phyloP scores from a whole-genome alignment of 2,329 filamentous ascomycete species.

The Apiospora malaysiana region DNA sequence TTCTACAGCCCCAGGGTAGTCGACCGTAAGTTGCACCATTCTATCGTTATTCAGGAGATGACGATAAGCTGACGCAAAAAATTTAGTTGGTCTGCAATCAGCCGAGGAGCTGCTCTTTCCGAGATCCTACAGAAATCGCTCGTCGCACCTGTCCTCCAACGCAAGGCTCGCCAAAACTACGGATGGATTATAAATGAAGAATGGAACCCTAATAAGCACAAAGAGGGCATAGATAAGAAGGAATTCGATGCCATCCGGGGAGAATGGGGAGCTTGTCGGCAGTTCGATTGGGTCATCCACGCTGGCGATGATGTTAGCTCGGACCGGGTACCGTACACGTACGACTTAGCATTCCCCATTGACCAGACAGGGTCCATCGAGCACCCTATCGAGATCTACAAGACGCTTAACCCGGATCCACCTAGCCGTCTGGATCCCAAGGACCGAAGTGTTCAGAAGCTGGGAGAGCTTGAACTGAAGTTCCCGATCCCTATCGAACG shows the following conservation, averaged over 20 bases:
- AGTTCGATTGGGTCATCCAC: background rate
- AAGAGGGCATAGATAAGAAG: background rate
- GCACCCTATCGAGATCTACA: background rate
- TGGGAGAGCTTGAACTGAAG: background rate
- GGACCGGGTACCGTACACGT: rapidly evolving
- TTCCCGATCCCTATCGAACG: background rate
- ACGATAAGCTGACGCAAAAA: background rate
- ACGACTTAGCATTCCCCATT: background rate
- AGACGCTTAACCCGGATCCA: background rate
- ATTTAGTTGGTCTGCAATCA: background rate
- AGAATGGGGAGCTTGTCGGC: background rate
- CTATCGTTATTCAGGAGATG: too few relatives aligned
- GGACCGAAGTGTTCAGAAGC: too few relatives aligned
- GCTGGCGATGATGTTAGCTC: background rate
- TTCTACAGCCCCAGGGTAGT: background rate
- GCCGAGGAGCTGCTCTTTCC: background rate
- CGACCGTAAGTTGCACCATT: background rate
- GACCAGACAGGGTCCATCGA: background rate
- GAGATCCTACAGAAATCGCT: background rate
- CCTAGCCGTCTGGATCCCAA: background rate
- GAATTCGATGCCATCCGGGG: background rate
- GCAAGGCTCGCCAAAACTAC: background rate
- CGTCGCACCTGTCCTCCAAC: background rate
- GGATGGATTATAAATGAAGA: background rate
- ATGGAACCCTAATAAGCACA: background rate